Evolutionary conservation across 192 early-diverging fungal species (phyloP).

Genomic region (Gaertneriomyces sp.): DNA sequence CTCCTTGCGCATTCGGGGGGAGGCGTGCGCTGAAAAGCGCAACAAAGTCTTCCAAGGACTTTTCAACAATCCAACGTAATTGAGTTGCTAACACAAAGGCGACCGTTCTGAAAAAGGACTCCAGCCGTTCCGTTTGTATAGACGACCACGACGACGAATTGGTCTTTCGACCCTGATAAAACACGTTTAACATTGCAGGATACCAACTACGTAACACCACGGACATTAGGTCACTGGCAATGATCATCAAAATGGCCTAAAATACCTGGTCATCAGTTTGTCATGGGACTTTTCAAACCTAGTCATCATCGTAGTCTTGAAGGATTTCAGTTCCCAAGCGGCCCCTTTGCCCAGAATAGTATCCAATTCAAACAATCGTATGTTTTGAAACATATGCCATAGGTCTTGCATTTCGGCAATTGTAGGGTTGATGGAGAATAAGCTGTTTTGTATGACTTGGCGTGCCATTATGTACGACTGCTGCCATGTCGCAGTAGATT

Average conservation of each 20-base stretch:
- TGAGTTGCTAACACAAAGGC: constrained; percentile 51
- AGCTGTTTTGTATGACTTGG: constrained; percentile 28
- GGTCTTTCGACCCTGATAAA: constrained; percentile 57
- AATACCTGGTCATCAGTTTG: constrained; percentile 55
- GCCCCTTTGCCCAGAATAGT: constrained; percentile 42
- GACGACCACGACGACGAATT: constrained; percentile 48
- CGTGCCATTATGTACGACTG: constrained; percentile 32
- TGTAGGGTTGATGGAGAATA: constrained; percentile 49
- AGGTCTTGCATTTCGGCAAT: constrained; percentile 50
- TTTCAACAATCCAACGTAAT: constrained; percentile 44
- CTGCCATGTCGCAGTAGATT: constrained; percentile 50
- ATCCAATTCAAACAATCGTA: constrained; percentile 51
- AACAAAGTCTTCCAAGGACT: constrained; percentile 49
- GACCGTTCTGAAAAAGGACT: constrained; percentile 51
- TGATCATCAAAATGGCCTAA: constrained; percentile 2
- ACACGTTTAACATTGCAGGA: constrained; percentile 56
- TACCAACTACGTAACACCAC: constrained; percentile 47
- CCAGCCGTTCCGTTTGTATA: constrained; percentile 50
- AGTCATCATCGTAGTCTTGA: constrained; percentile 44
- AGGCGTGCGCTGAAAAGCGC: constrained; percentile 43
- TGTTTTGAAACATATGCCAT: constrained; percentile 43
- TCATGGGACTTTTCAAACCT: constrained; percentile 57
- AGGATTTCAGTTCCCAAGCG: constrained; percentile 49
- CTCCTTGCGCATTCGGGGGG: constrained; percentile 18
- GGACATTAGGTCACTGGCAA: background rate